Percentiles rank a stretch among this genome's conserved stretches.
These are phyloP conservation scores for Heliamphora exappendiculata DNA, from an alignment of 148 eudicot species.

Conservation along the genomic window DNA sequence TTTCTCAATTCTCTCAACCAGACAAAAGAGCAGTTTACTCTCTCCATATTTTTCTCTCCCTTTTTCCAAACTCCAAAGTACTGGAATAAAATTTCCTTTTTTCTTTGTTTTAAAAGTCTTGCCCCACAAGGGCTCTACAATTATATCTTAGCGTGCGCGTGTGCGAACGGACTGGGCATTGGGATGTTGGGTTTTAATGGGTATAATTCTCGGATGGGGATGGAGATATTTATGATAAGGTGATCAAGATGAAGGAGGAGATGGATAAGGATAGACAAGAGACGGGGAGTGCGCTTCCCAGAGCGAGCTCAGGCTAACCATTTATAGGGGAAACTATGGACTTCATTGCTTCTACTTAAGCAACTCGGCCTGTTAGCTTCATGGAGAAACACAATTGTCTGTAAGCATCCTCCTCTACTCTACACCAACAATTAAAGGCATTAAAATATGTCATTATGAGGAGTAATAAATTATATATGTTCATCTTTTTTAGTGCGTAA, in stretches of 20 bases:
- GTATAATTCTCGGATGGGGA: background rate
- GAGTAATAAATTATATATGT: too few species aligned
- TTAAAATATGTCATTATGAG: too few species aligned
- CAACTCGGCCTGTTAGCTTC: slow-evolving; percentile 68
- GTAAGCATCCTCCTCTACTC: slow-evolving; percentile 29
- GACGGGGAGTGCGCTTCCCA: too few species aligned
- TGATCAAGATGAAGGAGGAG: background rate
- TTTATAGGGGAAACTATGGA: slow-evolving; percentile 84
- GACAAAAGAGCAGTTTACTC: background rate
- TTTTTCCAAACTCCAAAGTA: background rate
- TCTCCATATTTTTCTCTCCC: background rate
- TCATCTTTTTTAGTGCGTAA: too few species aligned
- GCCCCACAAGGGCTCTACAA: too few species aligned
- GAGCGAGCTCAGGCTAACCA: slow-evolving; percentile 76
- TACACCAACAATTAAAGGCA: too few species aligned
- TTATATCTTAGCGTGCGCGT: background rate
- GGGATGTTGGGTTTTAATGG: background rate
- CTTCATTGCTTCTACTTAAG: slow-evolving; percentile 64
- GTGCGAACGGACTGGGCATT: background rate
- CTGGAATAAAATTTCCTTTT: background rate
- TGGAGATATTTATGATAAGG: background rate
- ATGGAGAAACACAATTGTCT: slow-evolving; percentile 65
- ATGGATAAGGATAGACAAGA: slow-evolving; percentile 12
- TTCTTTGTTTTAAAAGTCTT: background rate
- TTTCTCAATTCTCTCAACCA: slow-evolving; percentile 1